Base-by-base conservation (phyloP, 2,329 filamentous ascomycete genomes). In the Sclerotinia minor region DNA sequence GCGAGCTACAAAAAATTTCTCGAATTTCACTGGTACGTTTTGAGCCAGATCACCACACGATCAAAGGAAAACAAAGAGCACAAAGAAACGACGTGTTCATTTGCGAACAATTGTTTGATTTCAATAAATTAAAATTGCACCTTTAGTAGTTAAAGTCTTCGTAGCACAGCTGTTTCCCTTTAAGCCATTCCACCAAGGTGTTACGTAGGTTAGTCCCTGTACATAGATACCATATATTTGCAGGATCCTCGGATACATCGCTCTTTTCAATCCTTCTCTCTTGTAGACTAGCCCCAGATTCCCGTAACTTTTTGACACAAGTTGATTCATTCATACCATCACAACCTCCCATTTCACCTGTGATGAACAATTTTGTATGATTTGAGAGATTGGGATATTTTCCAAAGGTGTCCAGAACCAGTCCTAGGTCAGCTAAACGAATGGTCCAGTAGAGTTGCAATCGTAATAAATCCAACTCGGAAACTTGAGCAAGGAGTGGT, bases 401-500 rank as follows among this genome's bases (percentile, higher is more conserved):
- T 32, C 79, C 75, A 52, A 95, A 82, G 0, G 83, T 81, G 71
- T 92, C 86, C 1, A 81, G 73, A 0, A 87, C 89, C 1, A 95
- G 77, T 0, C 81, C 81, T 0, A 91, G 67, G 77, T 96, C 92
- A 3, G 81, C 82, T 0, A 78, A 77, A 8, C 83, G 81, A 5
- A 94, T 72, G 1, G 86, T 88, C 92, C 92, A 96, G 1, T 92
- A 80, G 5, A 95, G 75, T 35, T 74, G 79, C 49, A 95, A 75
- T 4, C 77, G 75, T 1, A 76, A 72, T 6, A 79, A 70, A 68
- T 81, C 77, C 0, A 92, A 75, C 7, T 83, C 78, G 0, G 79
- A 80, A n/a, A 87, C 82, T 72, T 92, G 90, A 0, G 88, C 87
- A n/a, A 96, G 80, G 4, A 95, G 73, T 1, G 92, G 92, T 38